Percentiles rank a stretch among this genome's conserved stretches.
Evolutionary conservation across 352 stramenopile genomes (phyloP).

Genomic region (Phytopythium kandeliae): DNA sequence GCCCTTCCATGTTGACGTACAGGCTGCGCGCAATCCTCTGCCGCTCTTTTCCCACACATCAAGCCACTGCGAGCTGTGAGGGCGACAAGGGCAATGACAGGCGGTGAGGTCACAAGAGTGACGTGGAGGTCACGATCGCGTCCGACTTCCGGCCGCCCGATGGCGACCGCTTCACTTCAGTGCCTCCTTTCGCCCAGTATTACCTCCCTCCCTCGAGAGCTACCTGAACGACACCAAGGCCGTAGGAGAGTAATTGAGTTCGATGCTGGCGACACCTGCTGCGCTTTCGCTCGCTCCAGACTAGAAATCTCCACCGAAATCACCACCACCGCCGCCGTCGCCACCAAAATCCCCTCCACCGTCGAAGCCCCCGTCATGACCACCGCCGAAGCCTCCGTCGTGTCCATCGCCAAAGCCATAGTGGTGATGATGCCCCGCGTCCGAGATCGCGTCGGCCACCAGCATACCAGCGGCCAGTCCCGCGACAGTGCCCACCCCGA

Average conservation of each 20-base stretch:
- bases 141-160: too few species aligned
- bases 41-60: too few species aligned
- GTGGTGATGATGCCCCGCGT: not conserved
- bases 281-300: too few species aligned
- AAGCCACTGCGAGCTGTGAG: too few species aligned
- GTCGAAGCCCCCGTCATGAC: constrained; percentile 8
- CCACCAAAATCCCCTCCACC: not conserved
- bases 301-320: constrained; percentile 28
- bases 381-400: constrained; percentile 12
- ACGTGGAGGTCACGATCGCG: too few species aligned
- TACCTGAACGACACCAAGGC: not conserved
- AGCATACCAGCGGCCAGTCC: constrained; percentile 2
- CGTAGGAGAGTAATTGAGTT: not conserved
- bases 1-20: too few species aligned
- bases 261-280: too few species aligned
- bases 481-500: not conserved
- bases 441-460: not conserved
- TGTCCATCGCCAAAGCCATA: constrained; percentile 10
- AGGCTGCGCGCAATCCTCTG: too few species aligned
- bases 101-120: too few species aligned
- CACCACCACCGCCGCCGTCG: constrained; percentile 18
- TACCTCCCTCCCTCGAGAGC: constrained; percentile 2
- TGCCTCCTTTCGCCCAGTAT: too few species aligned
- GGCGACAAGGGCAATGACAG: too few species aligned
- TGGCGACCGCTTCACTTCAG: too few species aligned